Percentiles rank a stretch among this genome's conserved stretches.
Evolutionary conservation across 129 eudicot genomes (phyloP).

Genomic region (Erigeron canadensis): DNA sequence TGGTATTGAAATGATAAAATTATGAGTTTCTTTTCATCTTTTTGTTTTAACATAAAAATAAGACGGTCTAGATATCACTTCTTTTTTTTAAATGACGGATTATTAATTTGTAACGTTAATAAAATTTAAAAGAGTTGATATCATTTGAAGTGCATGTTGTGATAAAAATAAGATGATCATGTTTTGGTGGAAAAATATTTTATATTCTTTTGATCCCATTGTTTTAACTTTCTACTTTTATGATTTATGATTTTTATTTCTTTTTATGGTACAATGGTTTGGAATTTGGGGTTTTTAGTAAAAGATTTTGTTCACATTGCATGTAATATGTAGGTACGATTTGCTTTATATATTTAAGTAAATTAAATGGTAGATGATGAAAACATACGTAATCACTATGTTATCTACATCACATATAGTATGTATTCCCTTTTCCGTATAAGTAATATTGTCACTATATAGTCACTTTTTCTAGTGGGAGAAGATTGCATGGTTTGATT

Average conservation of each 20-base stretch:
- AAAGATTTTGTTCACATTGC: conserved; percentile 31
- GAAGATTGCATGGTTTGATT: neutral
- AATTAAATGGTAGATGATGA: conserved; percentile 20
- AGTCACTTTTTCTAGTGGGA: conserved; percentile 9
- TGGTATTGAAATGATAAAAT: too few relatives aligned
- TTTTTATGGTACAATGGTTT: conserved; percentile 22
- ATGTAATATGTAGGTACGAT: conserved; percentile 24
- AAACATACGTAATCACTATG: conserved; percentile 21
- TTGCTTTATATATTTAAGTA: neutral
- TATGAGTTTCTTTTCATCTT: too few relatives aligned
- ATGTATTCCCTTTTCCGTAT: neutral
- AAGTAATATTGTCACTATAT: neutral
- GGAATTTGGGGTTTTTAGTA: conserved; percentile 15
- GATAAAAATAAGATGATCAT: conserved; percentile 1
- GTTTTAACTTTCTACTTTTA: conserved; percentile 27
- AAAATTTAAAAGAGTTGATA: too few relatives aligned
- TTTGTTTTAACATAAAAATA: too few relatives aligned
- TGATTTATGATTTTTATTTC: conserved; percentile 3
- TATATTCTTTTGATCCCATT: conserved; percentile 22
- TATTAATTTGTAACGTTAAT: too few relatives aligned
- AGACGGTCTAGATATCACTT: too few relatives aligned
- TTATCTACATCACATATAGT: neutral
- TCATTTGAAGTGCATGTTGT: neutral
- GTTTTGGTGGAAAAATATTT: conserved; percentile 15
- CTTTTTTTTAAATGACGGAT: too few relatives aligned